Percentiles rank a stretch among this genome's conserved stretches.
These are phyloP conservation scores for Leccinum uliginosum DNA, from an alignment of 768 basidiomycete species.

Conservation along the genomic window DNA sequence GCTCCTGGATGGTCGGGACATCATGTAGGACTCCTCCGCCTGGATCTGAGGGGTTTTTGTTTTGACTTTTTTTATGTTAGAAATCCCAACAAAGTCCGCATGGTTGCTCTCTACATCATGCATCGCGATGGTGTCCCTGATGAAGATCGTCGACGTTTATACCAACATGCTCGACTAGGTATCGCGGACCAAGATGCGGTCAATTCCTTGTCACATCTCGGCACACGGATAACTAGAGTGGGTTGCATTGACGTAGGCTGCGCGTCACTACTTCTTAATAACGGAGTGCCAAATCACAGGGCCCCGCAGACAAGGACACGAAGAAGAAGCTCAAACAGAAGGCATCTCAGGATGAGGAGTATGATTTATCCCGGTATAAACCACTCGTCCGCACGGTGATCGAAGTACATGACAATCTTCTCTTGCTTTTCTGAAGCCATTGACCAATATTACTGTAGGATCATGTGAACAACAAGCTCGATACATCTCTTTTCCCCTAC, in stretches of 20 bases:
- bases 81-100: constrained; percentile 89
- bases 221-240: constrained; percentile 81
- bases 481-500: constrained; percentile 81
- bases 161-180: constrained; percentile 88
- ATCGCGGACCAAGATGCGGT: constrained; percentile 91
- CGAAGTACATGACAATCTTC: constrained; percentile 51
- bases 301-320: constrained; percentile 68
- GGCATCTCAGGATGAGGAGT: constrained; percentile 77
- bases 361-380: constrained; percentile 92
- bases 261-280: background rate
- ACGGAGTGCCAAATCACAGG: constrained; percentile 36
- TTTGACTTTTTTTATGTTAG: constrained; percentile 36
- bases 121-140: constrained; percentile 97
- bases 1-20: constrained; percentile 78
- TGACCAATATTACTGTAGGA: constrained; percentile 49
- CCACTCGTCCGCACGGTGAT: constrained; percentile 77
- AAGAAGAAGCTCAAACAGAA: constrained; percentile 83
- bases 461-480: constrained; percentile 73
- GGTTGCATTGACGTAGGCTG: constrained; percentile 18
- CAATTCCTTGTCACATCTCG: constrained; percentile 79
- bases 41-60: background rate
- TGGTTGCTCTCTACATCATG: constrained; percentile 93
- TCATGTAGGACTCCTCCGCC: constrained; percentile 54
- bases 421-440: background rate
- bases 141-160: constrained; percentile 89